Evolutionary conservation across 2,329 filamentous ascomycete species (phyloP).

Genomic region (Xylariaceae sp.): DNA sequence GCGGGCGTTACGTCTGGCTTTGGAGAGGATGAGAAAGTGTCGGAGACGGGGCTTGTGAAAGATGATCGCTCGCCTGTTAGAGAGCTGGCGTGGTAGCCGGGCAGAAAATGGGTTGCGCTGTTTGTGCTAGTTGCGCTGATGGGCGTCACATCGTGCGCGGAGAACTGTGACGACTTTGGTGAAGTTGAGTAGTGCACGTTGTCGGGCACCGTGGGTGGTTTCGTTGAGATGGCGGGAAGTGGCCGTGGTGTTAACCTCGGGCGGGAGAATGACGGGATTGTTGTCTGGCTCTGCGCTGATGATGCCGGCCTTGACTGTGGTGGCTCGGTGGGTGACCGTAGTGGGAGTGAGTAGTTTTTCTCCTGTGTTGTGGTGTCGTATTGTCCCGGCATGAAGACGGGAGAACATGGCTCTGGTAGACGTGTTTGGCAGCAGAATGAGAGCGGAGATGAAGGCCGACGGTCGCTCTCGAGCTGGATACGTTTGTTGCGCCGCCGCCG

Average conservation of each 20-base stretch:
- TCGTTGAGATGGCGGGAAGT: slow-evolving; percentile 26
- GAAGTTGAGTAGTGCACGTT: slow-evolving; percentile 31
- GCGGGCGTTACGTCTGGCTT: slow-evolving; percentile 7
- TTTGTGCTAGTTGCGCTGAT: slow-evolving; percentile 29
- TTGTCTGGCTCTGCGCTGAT: slow-evolving; percentile 1
- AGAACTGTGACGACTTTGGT: slow-evolving; percentile 29
- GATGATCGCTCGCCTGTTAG: neutral
- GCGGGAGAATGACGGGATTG: slow-evolving; percentile 12
- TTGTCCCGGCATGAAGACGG: slow-evolving; percentile 33
- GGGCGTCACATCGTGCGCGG: slow-evolving; percentile 29
- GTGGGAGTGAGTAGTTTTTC: slow-evolving; percentile 15
- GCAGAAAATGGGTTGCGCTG: too few species aligned
- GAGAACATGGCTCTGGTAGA: slow-evolving; percentile 35
- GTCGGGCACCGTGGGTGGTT: slow-evolving; percentile 26
- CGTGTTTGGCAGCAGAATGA: slow-evolving; percentile 49
- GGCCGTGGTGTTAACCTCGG: slow-evolving; percentile 15
- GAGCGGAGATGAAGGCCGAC: slow-evolving; percentile 41
- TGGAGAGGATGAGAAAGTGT: neutral
- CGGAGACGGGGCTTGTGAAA: slow-evolving; percentile 29
- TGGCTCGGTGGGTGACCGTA: slow-evolving; percentile 13
- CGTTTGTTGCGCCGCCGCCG: slow-evolving; percentile 41
- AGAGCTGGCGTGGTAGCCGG: too few species aligned
- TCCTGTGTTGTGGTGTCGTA: slow-evolving; percentile 27
- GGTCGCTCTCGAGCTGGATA: slow-evolving; percentile 27
- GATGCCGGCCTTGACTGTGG: slow-evolving; percentile 6